phyloP scores from a whole-genome alignment of 371 early-diverging fungal genomes.

The Actinomortierella ambigua region DNA sequence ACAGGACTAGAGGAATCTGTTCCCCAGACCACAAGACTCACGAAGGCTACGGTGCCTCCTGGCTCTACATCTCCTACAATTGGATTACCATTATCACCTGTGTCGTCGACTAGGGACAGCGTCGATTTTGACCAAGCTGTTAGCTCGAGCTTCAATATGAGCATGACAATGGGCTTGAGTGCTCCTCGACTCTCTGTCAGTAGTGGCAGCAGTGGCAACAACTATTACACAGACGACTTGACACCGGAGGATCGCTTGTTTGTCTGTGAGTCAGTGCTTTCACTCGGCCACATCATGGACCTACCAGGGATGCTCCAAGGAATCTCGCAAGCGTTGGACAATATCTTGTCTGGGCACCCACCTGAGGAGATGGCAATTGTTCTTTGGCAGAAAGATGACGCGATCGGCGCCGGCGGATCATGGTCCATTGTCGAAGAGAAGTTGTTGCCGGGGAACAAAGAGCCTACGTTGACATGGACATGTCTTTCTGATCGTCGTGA shows the following conservation, averaged over 20 bases:
- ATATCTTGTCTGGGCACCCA: constrained; percentile 30
- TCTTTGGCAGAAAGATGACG: constrained; percentile 41
- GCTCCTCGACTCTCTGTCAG: too few species aligned
- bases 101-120: too few species aligned
- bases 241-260: constrained; percentile 33
- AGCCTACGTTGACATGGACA: constrained; percentile 36
- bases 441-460: constrained; percentile 26
- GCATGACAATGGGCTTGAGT: too few species aligned
- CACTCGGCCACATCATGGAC: constrained; percentile 18
- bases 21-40: too few species aligned
- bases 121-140: too few species aligned
- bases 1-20: too few species aligned
- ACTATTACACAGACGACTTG: constrained; percentile 6
- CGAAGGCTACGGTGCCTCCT: too few species aligned
- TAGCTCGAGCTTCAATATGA: too few species aligned
- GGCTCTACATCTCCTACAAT: too few species aligned
- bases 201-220: background rate
- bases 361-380: constrained; percentile 47
- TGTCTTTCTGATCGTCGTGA: constrained; percentile 37
- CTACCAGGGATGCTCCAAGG: constrained; percentile 30
- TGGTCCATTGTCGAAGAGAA: constrained; percentile 46
- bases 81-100: too few species aligned
- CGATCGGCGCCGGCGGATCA: constrained; percentile 18
- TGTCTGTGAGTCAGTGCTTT: constrained; percentile 34
- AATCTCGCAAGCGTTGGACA: constrained; percentile 34